phyloP scores from a whole-genome alignment of 2,329 filamentous ascomycete species.

The Lachnellula hyalina region DNA sequence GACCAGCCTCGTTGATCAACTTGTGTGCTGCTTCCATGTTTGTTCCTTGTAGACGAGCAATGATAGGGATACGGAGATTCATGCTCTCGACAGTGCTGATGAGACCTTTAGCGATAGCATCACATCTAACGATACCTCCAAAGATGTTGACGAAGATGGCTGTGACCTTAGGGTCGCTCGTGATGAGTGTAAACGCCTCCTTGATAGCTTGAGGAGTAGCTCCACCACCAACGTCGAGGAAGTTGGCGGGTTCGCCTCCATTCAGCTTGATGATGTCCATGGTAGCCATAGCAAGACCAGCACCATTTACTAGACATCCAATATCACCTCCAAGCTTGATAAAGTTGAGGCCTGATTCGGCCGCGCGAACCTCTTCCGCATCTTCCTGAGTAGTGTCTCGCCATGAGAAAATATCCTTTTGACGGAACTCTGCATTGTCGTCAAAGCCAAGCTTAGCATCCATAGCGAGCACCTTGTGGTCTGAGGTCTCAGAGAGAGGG shows the following conservation, averaged over 20 bases:
- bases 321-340: constrained; percentile 99
- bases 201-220: constrained; percentile 95
- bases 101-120: constrained; percentile 92
- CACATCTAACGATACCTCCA: constrained; percentile 95
- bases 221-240: constrained; percentile 96
- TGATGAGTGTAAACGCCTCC: constrained; percentile 98
- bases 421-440: constrained; percentile 97
- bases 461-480: constrained; percentile 98
- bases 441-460: constrained; percentile 98
- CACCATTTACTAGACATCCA: constrained; percentile 97
- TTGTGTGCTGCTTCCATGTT: constrained; percentile 95
- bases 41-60: constrained; percentile 94
- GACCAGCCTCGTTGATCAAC: constrained; percentile 89
- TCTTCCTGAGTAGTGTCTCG: constrained; percentile 95
- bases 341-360: constrained; percentile 94
- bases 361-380: constrained; percentile 93
- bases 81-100: constrained; percentile 93
- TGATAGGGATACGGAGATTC: constrained; percentile 94
- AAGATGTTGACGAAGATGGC: constrained; percentile 99
- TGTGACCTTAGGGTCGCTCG: constrained; percentile 94
- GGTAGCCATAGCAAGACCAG: constrained; percentile 98
- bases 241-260: constrained; percentile 93
- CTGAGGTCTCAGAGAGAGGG: constrained; percentile 94
- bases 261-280: constrained; percentile 99
- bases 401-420: constrained; percentile 93